Base-by-base conservation (phyloP, 495 filamentous ascomycete genomes). In the Aspergillus sclerotioniger region DNA sequence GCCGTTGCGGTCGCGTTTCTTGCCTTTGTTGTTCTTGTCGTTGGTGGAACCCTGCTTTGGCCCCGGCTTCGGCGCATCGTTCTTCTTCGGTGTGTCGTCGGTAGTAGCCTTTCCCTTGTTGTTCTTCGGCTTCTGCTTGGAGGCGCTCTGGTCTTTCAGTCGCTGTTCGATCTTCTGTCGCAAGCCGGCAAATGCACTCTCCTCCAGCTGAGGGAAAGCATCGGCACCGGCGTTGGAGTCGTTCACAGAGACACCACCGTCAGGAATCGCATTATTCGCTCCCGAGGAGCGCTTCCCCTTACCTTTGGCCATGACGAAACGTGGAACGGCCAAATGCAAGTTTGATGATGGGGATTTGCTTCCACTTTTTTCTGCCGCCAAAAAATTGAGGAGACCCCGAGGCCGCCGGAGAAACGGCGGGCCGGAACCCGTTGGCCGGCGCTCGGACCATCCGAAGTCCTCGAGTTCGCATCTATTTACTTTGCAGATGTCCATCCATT, bases 141-240 rank as follows among this genome's bases (percentile, higher is more conserved):
- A 59, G 49, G 77, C 74, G 57, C 71, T 82, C 67, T 73, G 67
- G 50, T 70, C 68, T 58, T 79, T 80, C 67, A 80, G 67, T 32
- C 69, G 72, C 60, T 77, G 71, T 66, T 89, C 84, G 64, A 89
- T 87, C 68, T 83, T 85, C 51, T 81, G 77, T 29, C 86, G 86
- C 60, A 89, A 71, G 54, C 82, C 79, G 31, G 81, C 80, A 59
- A 90, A 79, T 13, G 84, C 83, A 44, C 74, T 71, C 63, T 86
- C 81, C 66, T 87, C 81, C 33, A 88, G 77, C 50, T 74, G 67
- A 28, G 81, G 79, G 58, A 80, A 60, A 51, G 53, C 57, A 47
- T 61, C 66, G n/a, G 59, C 59, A 29, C 57, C 59, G 16, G 68
- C 25, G 19, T 65, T 69, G 52, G 67, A 39, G 29, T 67, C 58